Base-by-base conservation (phyloP, 768 basidiomycete genomes). In the Coprinopsis strossmayeri region DNA sequence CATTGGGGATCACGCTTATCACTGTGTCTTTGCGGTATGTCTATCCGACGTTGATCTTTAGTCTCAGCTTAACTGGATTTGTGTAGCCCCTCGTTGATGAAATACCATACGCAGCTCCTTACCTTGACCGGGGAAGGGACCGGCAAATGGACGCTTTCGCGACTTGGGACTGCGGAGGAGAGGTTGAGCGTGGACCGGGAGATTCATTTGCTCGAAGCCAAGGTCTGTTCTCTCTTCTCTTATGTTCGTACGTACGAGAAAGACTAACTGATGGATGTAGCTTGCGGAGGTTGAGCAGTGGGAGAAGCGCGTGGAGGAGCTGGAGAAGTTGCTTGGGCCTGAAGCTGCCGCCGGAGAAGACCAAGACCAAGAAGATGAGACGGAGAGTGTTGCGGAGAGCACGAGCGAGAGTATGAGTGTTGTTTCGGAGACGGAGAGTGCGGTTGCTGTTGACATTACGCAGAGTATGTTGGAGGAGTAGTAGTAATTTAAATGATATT, bases 81-180 rank as follows among this genome's bases (percentile, higher is more conserved):
- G 25, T 53, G 47, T 54, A 84, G 94, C 11, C 93, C 92, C 0
- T 84, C 88, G 0, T 68, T 97, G 51, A 79, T 81, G 57, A 92
- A 88, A 61, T 94, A 96, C 61, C 95, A 98, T 64, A 87, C 81
- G 2, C 85, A 88, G 41, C 74, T 95, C 23, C 74, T 97, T 15
- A 88, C 87, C 0, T 70, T 97, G 12, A 67, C 72, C 5, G 91
- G 91, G 5, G 86, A 87, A 41, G 77, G 75, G 1, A 73, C 81
- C 0, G 84, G 83, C 1, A 64, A 71, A 46, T 92, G 89, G 88
- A 80, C 79, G 25, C 73, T 90, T 3, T 70, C 77, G 2, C 76
- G 77, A 5, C 77, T 92, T 28, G 84, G 87, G 10, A 84, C 84
- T 2, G 79, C 74, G 1, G 84, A 84, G 63, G 85, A 87, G 68